These are phyloP conservation scores for Leccinum angustisporum DNA, from an alignment of 1,284 basidiomycete species.

Conservation along the genomic window DNA sequence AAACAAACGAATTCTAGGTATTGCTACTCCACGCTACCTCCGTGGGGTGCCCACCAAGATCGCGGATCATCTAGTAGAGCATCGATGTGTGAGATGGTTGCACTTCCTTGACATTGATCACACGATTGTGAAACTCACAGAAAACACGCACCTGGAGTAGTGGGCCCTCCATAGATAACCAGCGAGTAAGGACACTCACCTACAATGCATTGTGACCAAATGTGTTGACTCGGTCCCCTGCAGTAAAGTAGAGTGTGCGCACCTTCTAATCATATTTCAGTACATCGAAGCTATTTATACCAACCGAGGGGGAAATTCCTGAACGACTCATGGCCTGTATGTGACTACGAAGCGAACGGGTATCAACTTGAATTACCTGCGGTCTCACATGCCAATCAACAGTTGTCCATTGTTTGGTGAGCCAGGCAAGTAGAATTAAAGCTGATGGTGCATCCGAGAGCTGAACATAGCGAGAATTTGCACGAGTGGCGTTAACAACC, in stretches of 20 bases:
- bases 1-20: not conserved
- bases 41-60: not conserved
- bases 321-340: not conserved
- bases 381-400: not conserved
- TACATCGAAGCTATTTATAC: too few species aligned
- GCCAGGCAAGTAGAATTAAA: not conserved
- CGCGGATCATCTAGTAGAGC: not conserved
- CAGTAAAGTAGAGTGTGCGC: not conserved
- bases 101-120: not conserved
- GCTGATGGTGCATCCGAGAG: not conserved
- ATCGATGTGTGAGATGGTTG: not conserved
- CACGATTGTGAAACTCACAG: not conserved
- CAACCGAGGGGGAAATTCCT: not conserved
- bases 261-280: constrained; percentile 1
- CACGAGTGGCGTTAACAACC: constrained; percentile 8
- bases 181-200: too few species aligned
- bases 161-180: not conserved
- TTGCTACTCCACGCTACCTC: not conserved
- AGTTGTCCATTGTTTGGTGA: not conserved
- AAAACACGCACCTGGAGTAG: not conserved
- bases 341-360: too few species aligned
- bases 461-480: not conserved
- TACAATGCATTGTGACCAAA: too few species aligned
- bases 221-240: not conserved
- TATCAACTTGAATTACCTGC: not conserved